Conservation (phyloP, 805 yeast species). For the Candida coleopterorum region DNA sequence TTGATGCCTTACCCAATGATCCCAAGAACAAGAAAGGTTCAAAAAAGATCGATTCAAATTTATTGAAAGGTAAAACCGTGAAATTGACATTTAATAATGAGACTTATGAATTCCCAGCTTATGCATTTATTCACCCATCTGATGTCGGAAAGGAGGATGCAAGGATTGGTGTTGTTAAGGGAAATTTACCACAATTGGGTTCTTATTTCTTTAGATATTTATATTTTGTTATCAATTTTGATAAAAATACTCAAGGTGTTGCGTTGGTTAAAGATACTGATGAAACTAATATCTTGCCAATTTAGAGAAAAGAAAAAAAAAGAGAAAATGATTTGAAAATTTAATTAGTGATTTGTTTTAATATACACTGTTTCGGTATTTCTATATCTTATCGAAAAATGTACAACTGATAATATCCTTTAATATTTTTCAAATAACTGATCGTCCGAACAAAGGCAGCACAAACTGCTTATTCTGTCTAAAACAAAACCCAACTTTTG, state of each 20-base stretch:
- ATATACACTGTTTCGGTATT: too few relatives aligned
- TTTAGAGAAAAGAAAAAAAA: too few relatives aligned
- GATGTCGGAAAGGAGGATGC: not conserved
- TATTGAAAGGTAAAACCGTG: conserved; percentile 1
- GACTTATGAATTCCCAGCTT: conserved; percentile 1
- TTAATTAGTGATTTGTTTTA: too few relatives aligned
- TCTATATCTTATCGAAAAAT: too few relatives aligned
- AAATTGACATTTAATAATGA: not conserved
- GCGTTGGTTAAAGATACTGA: not conserved
- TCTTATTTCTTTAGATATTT: conserved; percentile 3
- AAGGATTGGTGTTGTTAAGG: not conserved
- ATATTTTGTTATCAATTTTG: conserved; percentile 3
- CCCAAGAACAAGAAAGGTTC: conserved; percentile 1
- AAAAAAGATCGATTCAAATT: not conserved
- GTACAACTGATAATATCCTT: too few relatives aligned
- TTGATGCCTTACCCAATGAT: conserved; percentile 1
- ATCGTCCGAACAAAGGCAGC: too few relatives aligned
- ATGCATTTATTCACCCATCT: not conserved
- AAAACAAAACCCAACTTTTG: too few relatives aligned
- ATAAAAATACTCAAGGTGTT: not conserved
- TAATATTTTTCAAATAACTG: too few relatives aligned
- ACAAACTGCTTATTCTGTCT: too few relatives aligned
- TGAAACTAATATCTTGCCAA: conserved; percentile 2
- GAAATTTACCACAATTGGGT: conserved; percentile 2
- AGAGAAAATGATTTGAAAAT: too few relatives aligned